A percentile compares a stretch with the other conserved stretches of the same genome.
Evolutionary conservation across 2,329 filamentous ascomycete species (phyloP).

Genomic region (Pseudogymnoascus verrucosus): DNA sequence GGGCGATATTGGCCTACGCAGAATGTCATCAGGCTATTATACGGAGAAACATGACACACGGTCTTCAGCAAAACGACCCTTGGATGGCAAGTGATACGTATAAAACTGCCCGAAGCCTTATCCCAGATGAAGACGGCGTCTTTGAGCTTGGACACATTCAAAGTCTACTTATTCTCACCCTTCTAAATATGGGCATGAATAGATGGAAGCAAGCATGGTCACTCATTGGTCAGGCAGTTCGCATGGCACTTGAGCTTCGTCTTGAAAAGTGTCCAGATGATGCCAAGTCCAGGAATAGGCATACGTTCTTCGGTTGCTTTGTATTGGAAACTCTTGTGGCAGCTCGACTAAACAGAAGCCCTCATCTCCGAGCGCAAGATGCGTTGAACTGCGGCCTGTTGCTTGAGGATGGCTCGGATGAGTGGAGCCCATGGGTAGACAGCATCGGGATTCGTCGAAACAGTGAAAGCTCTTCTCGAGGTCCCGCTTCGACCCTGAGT

Average conservation of each 20-base stretch:
- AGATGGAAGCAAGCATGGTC: constrained; percentile 36
- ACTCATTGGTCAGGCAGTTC: constrained; percentile 20
- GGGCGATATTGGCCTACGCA: constrained; percentile 48
- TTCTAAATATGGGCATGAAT: constrained; percentile 53
- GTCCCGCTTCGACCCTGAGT: constrained; percentile 27
- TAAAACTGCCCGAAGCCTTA: constrained; percentile 36
- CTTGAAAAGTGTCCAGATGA: constrained; percentile 24
- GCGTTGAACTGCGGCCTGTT: constrained; percentile 37
- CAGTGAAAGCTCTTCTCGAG: constrained; percentile 18
- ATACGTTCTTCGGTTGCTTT: constrained; percentile 50
- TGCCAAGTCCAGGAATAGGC: constrained; percentile 28
- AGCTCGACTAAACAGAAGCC: constrained; percentile 40
- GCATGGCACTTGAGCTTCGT: constrained; percentile 32
- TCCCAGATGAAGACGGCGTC: constrained; percentile 37
- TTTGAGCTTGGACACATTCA: constrained; percentile 41
- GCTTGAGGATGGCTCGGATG: constrained; percentile 60
- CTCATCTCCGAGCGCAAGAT: constrained; percentile 42
- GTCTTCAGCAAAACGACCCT: not conserved
- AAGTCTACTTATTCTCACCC: constrained; percentile 46
- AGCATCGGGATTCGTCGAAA: constrained; percentile 32
- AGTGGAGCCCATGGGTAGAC: constrained; percentile 66
- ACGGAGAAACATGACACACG: constrained; percentile 18
- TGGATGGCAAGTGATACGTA: constrained; percentile 26
- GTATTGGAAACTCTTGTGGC: constrained; percentile 53
- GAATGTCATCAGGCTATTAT: constrained; percentile 40